phyloP scores from a whole-genome alignment of 106 monocot genomes.

The Phalaenopsis equestris region DNA sequence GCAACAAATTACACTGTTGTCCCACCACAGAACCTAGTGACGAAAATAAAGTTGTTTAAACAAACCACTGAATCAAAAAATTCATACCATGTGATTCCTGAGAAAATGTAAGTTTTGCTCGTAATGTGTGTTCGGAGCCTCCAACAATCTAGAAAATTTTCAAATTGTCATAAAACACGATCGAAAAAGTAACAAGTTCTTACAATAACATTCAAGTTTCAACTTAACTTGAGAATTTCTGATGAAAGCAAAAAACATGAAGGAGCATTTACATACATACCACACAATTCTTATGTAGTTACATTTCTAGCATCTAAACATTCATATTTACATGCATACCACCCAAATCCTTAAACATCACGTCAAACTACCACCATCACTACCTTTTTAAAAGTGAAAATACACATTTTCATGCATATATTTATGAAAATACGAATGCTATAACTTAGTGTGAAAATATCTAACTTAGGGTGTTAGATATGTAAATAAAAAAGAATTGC shows the following conservation, averaged over 20 bases:
- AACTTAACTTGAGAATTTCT: not conserved
- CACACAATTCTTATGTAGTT: too few species aligned
- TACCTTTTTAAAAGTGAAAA: too few species aligned
- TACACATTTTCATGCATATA: too few species aligned
- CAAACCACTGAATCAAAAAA: not conserved
- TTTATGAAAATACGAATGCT: too few species aligned
- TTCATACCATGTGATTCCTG: constrained; percentile 85
- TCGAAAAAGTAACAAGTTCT: not conserved
- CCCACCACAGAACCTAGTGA: not conserved
- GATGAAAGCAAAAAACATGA: not conserved
- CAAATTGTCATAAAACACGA: not conserved
- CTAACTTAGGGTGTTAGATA: too few species aligned
- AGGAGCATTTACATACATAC: not conserved
- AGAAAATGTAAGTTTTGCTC: constrained; percentile 90
- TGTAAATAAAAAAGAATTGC: too few species aligned
- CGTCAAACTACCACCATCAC: too few species aligned
- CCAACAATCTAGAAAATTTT: constrained; percentile 77
- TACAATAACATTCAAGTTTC: not conserved
- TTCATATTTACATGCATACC: too few species aligned
- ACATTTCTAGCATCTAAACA: too few species aligned
- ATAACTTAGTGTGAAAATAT: too few species aligned
- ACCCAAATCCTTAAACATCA: too few species aligned
- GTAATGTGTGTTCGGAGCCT: constrained; percentile 85
- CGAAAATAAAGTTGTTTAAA: not conserved
- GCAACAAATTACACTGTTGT: not conserved